Evolutionary conservation across 108 stramenopile species (phyloP), one percentile per base, ranked within the genome.

Genomic region (Discostella stelligeroides): DNA sequence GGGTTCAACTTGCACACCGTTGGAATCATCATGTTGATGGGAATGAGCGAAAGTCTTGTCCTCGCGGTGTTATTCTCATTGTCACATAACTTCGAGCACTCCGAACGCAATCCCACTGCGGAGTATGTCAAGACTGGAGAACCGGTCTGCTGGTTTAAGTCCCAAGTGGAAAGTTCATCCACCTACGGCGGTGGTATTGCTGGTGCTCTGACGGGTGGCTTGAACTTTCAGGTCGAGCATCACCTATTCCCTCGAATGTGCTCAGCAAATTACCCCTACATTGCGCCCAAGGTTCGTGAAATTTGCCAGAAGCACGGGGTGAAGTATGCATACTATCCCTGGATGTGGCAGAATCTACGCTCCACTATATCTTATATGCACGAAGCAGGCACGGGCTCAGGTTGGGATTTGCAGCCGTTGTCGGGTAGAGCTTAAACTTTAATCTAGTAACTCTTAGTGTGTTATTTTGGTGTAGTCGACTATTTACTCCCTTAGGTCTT

Each of bases 161-260:
- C 84, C 28, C 96, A 97, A 66, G 94, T 97, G 9, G 94, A 93
- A 60, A 94, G 92, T 15, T 91, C 92, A 24, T 86, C 84, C 11
- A 95, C 94, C n/a, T 95, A 95, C 58, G 96, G 96, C 39, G 96
- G 96, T 15, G 75, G 76, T 46, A 73, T 95, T 43, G 84, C 95
- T 14, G 95, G 95, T 5, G 84, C 76, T 65, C 65, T 95, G 45
- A 95, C 92, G 34, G 96, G 96, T 28, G 94, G 95, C 29, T 82
- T 97, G 58, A 97, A 97, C 78, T 94, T 95, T 69, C 96, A 97
- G 68, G 87, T 95, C 24, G 96, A 97, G 79, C 96, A 97, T 73
- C 96, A 97, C 72, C 74, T 97, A 72, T 97, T 95, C 73, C 96
- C 96, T 12, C 82, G 96, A 15, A 92, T 97, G 91, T 76, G 75